A percentile compares a stretch with the other conserved stretches of the same genome.
Conservation (phyloP, 441 rosid genomes). For the Gossypium gossypioides region DNA sequence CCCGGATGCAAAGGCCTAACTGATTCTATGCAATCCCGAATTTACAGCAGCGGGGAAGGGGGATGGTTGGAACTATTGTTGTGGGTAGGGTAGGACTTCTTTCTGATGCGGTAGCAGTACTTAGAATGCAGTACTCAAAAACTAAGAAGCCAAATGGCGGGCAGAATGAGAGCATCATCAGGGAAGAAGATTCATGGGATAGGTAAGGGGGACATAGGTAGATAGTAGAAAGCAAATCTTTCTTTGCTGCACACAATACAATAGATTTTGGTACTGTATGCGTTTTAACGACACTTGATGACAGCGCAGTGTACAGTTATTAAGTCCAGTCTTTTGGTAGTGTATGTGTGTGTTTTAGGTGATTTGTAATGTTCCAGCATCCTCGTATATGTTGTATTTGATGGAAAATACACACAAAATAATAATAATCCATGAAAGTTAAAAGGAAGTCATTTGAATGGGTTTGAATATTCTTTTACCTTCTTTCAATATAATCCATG, state of each 20-base stretch:
- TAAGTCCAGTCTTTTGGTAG: conserved; percentile 22
- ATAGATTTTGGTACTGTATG: conserved; percentile 30
- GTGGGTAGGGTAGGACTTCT: conserved; percentile 33
- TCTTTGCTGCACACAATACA: conserved; percentile 40
- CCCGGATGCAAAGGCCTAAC: conserved; percentile 31
- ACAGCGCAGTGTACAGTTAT: conserved; percentile 20
- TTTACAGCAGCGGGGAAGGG: conserved; percentile 42
- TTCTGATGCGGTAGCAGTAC: conserved; percentile 56
- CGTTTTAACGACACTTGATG: conserved; percentile 27
- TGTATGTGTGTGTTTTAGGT: conserved; percentile 23
- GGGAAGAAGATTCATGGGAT: conserved; percentile 62
- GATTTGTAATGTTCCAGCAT: conserved; percentile 34
- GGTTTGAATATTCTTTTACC: not conserved
- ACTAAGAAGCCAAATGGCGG: conserved; percentile 32
- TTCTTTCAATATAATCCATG: not conserved
- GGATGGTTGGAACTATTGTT: conserved; percentile 37
- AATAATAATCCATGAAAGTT: conserved; percentile 31
- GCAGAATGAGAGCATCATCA: conserved; percentile 30
- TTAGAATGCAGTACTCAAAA: conserved; percentile 45
- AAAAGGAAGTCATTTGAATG: too few species aligned
- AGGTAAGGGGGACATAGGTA: conserved; percentile 44
- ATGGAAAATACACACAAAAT: conserved; percentile 31
- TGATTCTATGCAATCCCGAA: conserved; percentile 35
- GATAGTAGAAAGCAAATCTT: conserved; percentile 31
- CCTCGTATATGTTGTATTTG: conserved; percentile 47